phyloP scores from a whole-genome alignment of 208 protist species.

The Angomonas desouzai region DNA sequence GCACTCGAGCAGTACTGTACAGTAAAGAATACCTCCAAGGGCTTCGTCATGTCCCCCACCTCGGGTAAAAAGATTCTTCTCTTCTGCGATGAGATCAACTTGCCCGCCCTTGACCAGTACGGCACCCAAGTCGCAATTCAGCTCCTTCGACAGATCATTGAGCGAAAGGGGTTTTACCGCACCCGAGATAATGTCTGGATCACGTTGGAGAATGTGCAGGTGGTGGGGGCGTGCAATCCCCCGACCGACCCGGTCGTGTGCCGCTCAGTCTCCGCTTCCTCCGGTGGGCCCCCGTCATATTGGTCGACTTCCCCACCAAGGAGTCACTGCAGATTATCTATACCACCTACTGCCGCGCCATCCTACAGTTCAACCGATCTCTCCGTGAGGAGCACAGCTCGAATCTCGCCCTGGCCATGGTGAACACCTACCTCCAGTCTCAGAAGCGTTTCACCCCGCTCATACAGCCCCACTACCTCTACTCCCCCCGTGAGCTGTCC shows the following conservation, averaged over 20 bases:
- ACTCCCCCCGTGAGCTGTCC: constrained; percentile 98
- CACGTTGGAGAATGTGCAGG: constrained; percentile 93
- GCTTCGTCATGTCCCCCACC: constrained; percentile 87
- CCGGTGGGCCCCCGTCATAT: constrained; percentile 96
- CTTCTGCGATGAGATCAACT: constrained; percentile 99
- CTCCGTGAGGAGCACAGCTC: constrained; percentile 52
- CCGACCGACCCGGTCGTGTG: constrained; percentile 98
- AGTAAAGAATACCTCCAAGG: constrained; percentile 87
- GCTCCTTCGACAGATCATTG: constrained; percentile 98
- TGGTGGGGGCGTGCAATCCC: constrained; percentile 97
- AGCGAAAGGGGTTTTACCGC: constrained; percentile 97
- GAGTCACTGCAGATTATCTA: constrained; percentile 98
- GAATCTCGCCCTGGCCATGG: constrained; percentile 92
- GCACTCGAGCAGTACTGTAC: constrained; percentile 98
- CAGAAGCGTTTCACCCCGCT: constrained; percentile 94
- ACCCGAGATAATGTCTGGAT: constrained; percentile 92
- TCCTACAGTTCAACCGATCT: constrained; percentile 75
- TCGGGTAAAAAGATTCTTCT: constrained; percentile 95
- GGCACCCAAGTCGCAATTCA: constrained; percentile 98
- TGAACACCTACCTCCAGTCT: constrained; percentile 93
- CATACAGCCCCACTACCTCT: constrained; percentile 98
- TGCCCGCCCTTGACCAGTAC: constrained; percentile 96
- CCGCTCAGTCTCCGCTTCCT: constrained; percentile 95
- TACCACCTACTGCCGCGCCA: constrained; percentile 95
- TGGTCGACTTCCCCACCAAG: constrained; percentile 98